A percentile compares a stretch with the other conserved stretches of the same genome.
Evolutionary conservation across 352 stramenopile species (phyloP).

Genomic region (Pythium rishiriense): DNA sequence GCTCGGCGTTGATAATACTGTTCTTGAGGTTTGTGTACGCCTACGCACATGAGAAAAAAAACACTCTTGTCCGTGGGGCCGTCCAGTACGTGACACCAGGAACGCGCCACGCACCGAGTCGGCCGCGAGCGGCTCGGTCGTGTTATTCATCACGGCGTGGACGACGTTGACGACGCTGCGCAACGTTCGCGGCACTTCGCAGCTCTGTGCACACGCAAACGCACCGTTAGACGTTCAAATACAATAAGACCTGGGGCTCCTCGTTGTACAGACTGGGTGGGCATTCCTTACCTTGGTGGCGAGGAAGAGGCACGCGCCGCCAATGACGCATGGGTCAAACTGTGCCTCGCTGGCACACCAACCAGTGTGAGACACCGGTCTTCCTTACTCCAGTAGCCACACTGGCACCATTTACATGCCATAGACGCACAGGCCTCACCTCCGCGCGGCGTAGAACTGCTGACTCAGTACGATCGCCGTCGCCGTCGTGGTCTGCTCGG

Average conservation of each 20-base stretch:
- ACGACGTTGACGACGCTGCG: constrained; percentile 56
- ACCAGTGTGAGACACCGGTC: too few relatives aligned
- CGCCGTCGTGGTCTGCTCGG: constrained; percentile 19
- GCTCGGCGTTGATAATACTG: constrained; percentile 51
- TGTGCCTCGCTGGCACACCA: constrained; percentile 7
- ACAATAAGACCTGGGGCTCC: too few relatives aligned
- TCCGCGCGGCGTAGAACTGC: constrained; percentile 23
- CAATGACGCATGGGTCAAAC: constrained; percentile 23
- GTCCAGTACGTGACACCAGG: not conserved
- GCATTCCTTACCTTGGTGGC: constrained; percentile 24
- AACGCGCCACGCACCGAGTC: constrained; percentile 29
- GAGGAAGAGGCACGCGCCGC: constrained; percentile 30
- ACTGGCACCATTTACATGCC: too few relatives aligned
- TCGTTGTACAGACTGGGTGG: too few relatives aligned
- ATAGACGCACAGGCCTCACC: constrained; percentile 9
- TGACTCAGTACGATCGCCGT: constrained; percentile 25
- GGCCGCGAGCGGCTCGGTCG: constrained; percentile 31
- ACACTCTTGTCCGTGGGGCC: too few relatives aligned
- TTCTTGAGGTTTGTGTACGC: constrained; percentile 47
- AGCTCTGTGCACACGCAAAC: constrained; percentile 26
- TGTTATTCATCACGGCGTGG: constrained; percentile 35
- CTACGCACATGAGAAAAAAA: constrained; percentile 19
- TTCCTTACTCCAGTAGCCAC: too few relatives aligned
- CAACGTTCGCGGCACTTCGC: constrained; percentile 44
- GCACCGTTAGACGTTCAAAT: too few relatives aligned